Evolutionary conservation across 176 grass and related monocot genomes (phyloP).

Genomic region (Triticum monococcum): DNA sequence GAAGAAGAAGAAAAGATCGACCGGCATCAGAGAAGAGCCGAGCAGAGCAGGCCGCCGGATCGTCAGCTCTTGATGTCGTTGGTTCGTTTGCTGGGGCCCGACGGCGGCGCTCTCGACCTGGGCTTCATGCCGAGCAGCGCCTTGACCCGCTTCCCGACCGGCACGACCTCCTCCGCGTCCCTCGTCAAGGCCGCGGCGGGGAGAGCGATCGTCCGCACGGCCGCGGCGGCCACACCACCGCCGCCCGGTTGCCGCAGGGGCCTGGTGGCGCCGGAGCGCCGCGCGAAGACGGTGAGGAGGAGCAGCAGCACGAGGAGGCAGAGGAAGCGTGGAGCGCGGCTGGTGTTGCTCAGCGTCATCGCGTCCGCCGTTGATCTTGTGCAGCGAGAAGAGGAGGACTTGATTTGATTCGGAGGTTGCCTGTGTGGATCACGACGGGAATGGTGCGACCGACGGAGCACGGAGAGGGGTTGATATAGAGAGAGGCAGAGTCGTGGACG

Average conservation of each 20-base stretch:
- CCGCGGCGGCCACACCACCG: neutral
- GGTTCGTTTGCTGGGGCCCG: constrained; percentile 51
- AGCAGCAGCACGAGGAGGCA: neutral
- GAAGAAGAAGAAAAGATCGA: neutral
- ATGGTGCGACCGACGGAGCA: neutral
- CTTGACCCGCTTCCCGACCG: neutral
- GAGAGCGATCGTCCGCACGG: neutral
- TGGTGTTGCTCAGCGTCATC: neutral
- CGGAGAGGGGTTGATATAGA: neutral
- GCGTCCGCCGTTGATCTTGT: neutral
- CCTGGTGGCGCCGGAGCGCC: neutral
- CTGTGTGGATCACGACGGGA: neutral
- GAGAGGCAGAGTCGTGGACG: neutral
- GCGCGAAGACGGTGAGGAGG: constrained; percentile 8
- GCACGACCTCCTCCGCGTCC: neutral
- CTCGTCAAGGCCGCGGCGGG: neutral
- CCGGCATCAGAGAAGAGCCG: neutral
- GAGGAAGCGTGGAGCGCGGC: neutral
- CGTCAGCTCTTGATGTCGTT: constrained; percentile 35
- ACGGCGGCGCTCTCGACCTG: constrained; percentile 37
- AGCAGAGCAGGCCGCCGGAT: neutral
- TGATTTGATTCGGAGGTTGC: neutral
- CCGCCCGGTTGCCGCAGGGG: neutral
- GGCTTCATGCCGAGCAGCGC: constrained; percentile 44
- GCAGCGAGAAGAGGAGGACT: neutral